A percentile compares a stretch with the other conserved stretches of the same genome.
phyloP scores from a whole-genome alignment of 805 yeast genomes.

The Yarrowia hollandica region DNA sequence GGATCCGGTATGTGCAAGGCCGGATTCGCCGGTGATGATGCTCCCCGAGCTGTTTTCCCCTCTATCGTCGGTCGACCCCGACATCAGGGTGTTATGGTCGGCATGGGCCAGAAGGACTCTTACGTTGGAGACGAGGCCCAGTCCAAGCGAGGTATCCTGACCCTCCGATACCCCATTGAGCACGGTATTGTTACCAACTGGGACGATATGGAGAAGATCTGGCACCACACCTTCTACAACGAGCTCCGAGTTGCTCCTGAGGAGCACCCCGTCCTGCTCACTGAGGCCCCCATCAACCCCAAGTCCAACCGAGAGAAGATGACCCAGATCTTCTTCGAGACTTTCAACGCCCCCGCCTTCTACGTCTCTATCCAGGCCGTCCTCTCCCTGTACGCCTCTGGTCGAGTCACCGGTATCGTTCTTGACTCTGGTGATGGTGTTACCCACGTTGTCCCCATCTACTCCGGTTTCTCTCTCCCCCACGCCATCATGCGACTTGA shows the following conservation, averaged over 20 bases:
- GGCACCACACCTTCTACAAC: slow-evolving; percentile 99
- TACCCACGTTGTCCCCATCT: slow-evolving; percentile 99
- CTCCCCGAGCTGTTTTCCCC: slow-evolving; percentile 99
- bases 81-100: slow-evolving; percentile 99
- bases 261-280: slow-evolving; percentile 98
- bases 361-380: slow-evolving; percentile 99
- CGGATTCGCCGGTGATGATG: slow-evolving; percentile 99
- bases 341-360: slow-evolving; percentile 99
- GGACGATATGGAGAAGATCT: slow-evolving; percentile 99
- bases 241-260: slow-evolving; percentile 99
- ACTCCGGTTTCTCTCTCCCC: slow-evolving; percentile 99
- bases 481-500: slow-evolving; percentile 98
- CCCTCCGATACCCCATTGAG: slow-evolving; percentile 98
- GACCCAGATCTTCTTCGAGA: slow-evolving; percentile 99
- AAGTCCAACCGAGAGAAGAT: slow-evolving; percentile 99
- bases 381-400: slow-evolving; percentile 95
- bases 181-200: slow-evolving; percentile 99
- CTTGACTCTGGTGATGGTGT: slow-evolving; percentile 99
- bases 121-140: slow-evolving; percentile 99
- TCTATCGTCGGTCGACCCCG: slow-evolving; percentile 99
- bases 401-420: slow-evolving; percentile 99
- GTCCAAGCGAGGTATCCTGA: slow-evolving; percentile 99
- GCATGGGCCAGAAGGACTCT: slow-evolving; percentile 99
- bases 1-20: slow-evolving; percentile 99
- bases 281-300: slow-evolving; percentile 99